Evolutionary conservation across 306 rosid species (phyloP).

Genomic region (Quercus bicolor): DNA sequence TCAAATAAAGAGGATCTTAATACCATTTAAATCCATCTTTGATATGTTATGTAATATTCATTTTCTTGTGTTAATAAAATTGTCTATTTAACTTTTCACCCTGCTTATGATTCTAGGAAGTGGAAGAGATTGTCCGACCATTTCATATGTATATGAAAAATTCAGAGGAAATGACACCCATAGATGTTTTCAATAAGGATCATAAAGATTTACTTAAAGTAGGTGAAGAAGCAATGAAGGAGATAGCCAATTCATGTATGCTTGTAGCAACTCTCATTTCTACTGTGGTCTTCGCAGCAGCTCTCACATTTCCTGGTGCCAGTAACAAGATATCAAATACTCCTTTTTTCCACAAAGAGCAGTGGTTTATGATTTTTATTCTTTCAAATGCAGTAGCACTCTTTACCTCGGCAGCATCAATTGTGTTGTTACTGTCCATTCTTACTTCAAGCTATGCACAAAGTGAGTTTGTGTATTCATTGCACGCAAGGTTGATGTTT

Average conservation of each 20-base stretch:
- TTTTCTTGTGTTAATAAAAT: too few relatives aligned
- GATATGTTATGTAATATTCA: too few relatives aligned
- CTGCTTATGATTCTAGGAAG: too few relatives aligned
- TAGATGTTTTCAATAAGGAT: too few relatives aligned
- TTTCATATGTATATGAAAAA: too few relatives aligned
- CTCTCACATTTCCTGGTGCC: not conserved
- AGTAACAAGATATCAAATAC: not conserved
- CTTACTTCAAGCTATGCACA: not conserved
- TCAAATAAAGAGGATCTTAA: too few relatives aligned
- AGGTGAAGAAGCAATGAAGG: not conserved
- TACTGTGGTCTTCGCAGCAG: not conserved
- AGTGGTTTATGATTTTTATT: not conserved
- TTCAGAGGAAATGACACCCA: too few relatives aligned
- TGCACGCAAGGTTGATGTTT: not conserved
- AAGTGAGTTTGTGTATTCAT: not conserved
- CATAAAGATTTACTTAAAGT: not conserved
- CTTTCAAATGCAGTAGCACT: slow-evolving; percentile 1
- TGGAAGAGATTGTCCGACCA: too few relatives aligned
- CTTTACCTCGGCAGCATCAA: not conserved
- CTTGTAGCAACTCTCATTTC: slow-evolving; percentile 15
- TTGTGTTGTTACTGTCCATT: slow-evolving; percentile 1
- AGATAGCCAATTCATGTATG: slow-evolving; percentile 12
- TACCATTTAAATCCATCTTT: too few relatives aligned
- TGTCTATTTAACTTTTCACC: too few relatives aligned
- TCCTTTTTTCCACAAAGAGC: not conserved